Base-by-base conservation (phyloP, 192 early-diverging fungal genomes). In the Pilaira anomala region DNA sequence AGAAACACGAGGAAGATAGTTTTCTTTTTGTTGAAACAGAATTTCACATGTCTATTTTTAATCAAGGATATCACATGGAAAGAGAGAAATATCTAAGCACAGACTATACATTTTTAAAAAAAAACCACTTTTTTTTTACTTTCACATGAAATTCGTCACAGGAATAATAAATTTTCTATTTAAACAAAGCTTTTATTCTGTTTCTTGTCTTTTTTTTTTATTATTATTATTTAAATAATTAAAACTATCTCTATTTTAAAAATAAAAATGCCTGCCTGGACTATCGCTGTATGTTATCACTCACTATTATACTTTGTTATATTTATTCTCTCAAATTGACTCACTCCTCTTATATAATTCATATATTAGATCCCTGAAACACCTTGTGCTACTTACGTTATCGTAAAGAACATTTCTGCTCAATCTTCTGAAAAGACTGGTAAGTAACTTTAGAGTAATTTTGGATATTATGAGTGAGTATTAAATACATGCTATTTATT, bases 391-490 rank as follows among this genome's bases (percentile, higher is more conserved):
- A 80, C 68, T 77, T 67, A 76, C 62, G 76, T 84, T 42, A 42
- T 79, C 25, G 85, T 84, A 39, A 70, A 62, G 62, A 78, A 80
- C 57, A 85, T 87, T 65, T 77, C 83, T 29, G 46, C 60, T 16
- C 50, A 69, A 19, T 78, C 83, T 12, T 78, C 80, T 9, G 85
- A 83, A 30, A 80, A 79, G 55, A 80, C 79, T 60, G 78, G 78
- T 83, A 78, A 52, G 14, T 16, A 54, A 22, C 14, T 22, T 51
- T 13, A 19, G 12, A 16, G 11, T 11, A 21, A 12, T 49, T 51
- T 51, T 16, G 18, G 18, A 39, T 19, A 48, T 71, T 59, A 46
- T 26, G 7, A 21, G 9, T 24, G 24, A 12, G 6, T 66, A 13
- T 11, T 46, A 9, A 13, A 72, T 62, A 12, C 2, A 51, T 24